Evolutionary conservation across 225 moss, liverwort and hornwort species (phyloP).

Genomic region (Physcomitrellopsis africana): DNA sequence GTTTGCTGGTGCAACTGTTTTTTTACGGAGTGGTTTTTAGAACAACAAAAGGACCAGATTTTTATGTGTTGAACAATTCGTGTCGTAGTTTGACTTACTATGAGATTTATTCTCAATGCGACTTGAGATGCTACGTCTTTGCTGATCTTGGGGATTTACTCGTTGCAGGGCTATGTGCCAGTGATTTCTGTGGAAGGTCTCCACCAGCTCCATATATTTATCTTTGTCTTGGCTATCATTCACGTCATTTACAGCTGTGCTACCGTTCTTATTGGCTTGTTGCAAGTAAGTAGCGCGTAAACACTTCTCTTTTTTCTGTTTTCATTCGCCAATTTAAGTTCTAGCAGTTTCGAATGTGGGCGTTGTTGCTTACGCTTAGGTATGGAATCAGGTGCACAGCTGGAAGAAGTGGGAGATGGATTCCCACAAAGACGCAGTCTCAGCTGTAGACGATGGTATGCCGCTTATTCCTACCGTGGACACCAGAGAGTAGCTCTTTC

Average conservation of each 20-base stretch:
- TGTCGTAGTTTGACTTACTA: neutral
- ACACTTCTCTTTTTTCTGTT: neutral
- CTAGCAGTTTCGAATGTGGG: neutral
- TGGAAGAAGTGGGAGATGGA: conserved; percentile 85
- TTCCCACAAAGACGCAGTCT: conserved; percentile 32
- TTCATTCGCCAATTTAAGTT: neutral
- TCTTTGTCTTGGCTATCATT: conserved; percentile 81
- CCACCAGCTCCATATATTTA: conserved; percentile 93
- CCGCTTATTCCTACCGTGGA: neutral
- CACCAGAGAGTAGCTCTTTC: neutral
- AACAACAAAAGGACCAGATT: neutral
- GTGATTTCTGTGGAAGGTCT: conserved; percentile 80
- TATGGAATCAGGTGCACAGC: conserved; percentile 56
- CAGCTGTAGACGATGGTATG: conserved; percentile 45
- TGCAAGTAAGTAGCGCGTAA: conserved; percentile 52
- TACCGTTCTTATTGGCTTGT: conserved; percentile 71
- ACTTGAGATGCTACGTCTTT: neutral
- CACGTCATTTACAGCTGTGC: conserved; percentile 79
- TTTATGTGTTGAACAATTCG: neutral
- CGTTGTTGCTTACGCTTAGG: neutral
- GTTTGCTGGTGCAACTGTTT: neutral
- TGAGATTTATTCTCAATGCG: neutral
- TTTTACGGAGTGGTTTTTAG: no score
- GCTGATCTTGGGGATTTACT: neutral
- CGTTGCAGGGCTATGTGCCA: conserved; percentile 71